phyloP scores from a whole-genome alignment of 768 basidiomycete genomes.

The Mycena polygramma region DNA sequence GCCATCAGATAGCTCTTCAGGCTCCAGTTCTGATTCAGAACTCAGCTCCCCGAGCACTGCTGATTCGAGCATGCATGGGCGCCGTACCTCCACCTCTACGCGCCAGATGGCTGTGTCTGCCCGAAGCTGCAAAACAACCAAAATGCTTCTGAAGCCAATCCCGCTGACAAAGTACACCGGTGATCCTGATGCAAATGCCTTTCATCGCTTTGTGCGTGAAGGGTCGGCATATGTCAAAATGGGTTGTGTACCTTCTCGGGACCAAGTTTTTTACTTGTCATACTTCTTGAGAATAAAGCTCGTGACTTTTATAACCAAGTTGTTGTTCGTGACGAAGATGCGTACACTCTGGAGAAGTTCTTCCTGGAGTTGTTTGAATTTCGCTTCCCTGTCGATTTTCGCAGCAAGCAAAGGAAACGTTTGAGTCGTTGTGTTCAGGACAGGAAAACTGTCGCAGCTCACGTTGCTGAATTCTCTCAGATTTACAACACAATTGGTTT shows the following conservation, averaged over 20 bases:
- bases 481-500: constrained; percentile 42
- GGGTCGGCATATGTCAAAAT: no score
- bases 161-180: constrained; percentile 45
- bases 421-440: constrained; percentile 20
- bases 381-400: constrained; percentile 51
- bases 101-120: background rate
- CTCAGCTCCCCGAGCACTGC: background rate
- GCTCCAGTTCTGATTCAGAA: background rate
- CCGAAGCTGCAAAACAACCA: background rate
- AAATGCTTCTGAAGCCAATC: constrained; percentile 1
- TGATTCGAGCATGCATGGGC: background rate
- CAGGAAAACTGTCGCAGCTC: constrained; percentile 38
- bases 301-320: constrained; percentile 50
- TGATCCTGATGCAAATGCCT: constrained; percentile 35
- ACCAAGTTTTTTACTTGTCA: constrained; percentile 41
- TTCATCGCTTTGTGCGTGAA: no score
- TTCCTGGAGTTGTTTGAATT: constrained; percentile 51
- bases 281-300: constrained; percentile 48
- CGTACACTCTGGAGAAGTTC: constrained; percentile 47
- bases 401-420: constrained; percentile 14
- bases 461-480: constrained; percentile 42
- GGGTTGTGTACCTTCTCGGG: constrained; percentile 17
- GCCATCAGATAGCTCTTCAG: background rate
- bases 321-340: constrained; percentile 41
- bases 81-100: background rate